Evolutionary conservation across 371 early-diverging fungal genomes (phyloP).

Genomic region (Antonospora locustae): DNA sequence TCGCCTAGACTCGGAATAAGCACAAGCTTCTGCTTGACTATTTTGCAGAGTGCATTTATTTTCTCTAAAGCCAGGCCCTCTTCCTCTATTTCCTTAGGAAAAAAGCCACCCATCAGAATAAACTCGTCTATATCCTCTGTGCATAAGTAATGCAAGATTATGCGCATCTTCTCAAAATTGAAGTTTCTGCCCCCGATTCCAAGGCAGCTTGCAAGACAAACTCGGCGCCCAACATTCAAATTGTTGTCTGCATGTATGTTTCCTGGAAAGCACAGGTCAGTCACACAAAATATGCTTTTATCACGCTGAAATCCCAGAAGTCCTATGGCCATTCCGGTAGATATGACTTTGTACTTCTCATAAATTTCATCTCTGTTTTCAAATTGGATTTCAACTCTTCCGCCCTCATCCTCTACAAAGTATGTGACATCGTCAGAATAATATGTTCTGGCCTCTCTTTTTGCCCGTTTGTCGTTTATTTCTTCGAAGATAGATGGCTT

Average conservation of each 20-base stretch:
- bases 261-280: constrained; percentile 8
- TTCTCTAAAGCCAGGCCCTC: neutral
- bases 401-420: constrained; percentile 35
- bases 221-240: neutral
- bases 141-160: constrained; percentile 8
- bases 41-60: neutral
- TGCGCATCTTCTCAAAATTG: constrained; percentile 2
- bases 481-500: constrained; percentile 34
- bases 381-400: constrained; percentile 24
- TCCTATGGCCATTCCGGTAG: constrained; percentile 39
- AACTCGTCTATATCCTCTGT: constrained; percentile 3
- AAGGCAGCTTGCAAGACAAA: constrained; percentile 13
- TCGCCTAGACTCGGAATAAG: constrained; percentile 29
- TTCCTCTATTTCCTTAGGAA: constrained; percentile 4
- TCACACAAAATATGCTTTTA: constrained; percentile 2
- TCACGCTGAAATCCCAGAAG: constrained; percentile 5
- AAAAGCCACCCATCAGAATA: constrained; percentile 16
- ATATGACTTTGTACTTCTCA: too few species aligned
- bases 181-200: neutral
- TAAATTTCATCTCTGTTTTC: neutral
- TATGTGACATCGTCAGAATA: constrained; percentile 15
- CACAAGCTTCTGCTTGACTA: constrained; percentile 1
- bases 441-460: constrained; percentile 18
- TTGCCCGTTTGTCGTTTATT: neutral
- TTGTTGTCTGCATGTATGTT: neutral